Base-by-base conservation (phyloP, 768 basidiomycete genomes). In the Lactarius sanguifluus region DNA sequence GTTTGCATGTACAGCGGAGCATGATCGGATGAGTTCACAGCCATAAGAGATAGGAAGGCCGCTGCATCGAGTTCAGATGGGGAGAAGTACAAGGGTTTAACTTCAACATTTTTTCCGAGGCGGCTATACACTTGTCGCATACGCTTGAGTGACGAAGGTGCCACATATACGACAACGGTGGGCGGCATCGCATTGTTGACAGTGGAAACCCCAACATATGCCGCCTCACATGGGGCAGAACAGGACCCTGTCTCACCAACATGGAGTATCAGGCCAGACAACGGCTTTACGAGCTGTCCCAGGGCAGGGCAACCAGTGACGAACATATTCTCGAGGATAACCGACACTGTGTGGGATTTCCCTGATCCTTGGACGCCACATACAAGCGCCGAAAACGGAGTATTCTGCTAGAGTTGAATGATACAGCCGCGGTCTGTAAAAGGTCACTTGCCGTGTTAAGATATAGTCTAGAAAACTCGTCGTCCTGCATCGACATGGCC, bases 311-410 rank as follows among this genome's bases (percentile, higher is more conserved):
- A 80, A 16, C 78, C 75, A 0, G 86, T 69, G n/a, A 91, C 82
- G 9, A 91, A 77, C 85, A 90, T 88, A 66, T 80, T 86, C 72
- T 91, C 90, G 0, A 91, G 72, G 6, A 91, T 77, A 0, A 87
- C 82, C 0, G 89, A 85, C 2, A 89, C 83, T 0, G 87, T 89
- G 59, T 91, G 89, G 0, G 88, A 90, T 71, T 91, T 91, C 10
- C 89, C 89, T 0, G 89, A 86, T 0, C 90, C 88, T 77, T 91
- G 90, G 0, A 90, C 89, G 0, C 89, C 89, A 61, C 89, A 91
- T 3, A 91, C 82, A n/a, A 91, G 71, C 0, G 89, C 86, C 0
- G 90, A 90, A 71, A 90, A 87, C 0, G 89, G 90, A 0, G 89
- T 81, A 71, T 90, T 91, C 89, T 90, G 65, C 18, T 12, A 40